phyloP scores from a whole-genome alignment of 768 basidiomycete genomes.

The Lepiota brunneoincarnata region DNA sequence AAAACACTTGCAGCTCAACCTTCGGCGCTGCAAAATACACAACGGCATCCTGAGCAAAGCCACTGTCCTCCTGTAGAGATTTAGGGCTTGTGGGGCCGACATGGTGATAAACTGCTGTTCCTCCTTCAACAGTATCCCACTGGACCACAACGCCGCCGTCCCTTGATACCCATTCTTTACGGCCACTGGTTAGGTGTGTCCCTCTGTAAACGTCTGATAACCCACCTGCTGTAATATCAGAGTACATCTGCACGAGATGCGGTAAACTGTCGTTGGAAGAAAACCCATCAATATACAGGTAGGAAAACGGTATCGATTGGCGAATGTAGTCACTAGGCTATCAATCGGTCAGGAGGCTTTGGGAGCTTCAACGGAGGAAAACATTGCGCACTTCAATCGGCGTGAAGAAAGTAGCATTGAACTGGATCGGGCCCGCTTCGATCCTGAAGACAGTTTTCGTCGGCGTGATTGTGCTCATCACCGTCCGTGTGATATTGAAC shows the following conservation, averaged over 20 bases:
- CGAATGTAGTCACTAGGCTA: constrained; percentile 44
- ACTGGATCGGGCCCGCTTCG: constrained; percentile 47
- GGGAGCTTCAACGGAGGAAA: background rate
- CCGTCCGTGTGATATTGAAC: too few relatives aligned
- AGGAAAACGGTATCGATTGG: constrained; percentile 53
- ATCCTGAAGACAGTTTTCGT: too few relatives aligned
- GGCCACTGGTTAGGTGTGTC: too few relatives aligned
- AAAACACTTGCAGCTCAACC: constrained; percentile 17
- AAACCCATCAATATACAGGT: constrained; percentile 36
- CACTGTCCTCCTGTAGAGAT: constrained; percentile 34
- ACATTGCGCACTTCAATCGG: constrained; percentile 46
- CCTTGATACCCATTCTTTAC: too few relatives aligned
- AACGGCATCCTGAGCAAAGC: constrained; percentile 48
- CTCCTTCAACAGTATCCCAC: constrained; percentile 38
- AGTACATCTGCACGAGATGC: too few relatives aligned
- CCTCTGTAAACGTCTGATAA: too few relatives aligned
- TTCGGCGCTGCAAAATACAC: constrained; percentile 42
- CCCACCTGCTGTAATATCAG: too few relatives aligned
- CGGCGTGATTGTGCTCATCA: too few relatives aligned
- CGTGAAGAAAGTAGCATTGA: constrained; percentile 50
- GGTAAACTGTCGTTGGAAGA: too few relatives aligned
- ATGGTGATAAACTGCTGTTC: constrained; percentile 38
- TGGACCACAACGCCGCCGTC: constrained; percentile 32
- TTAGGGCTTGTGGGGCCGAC: constrained; percentile 32
- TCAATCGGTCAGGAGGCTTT: background rate